phyloP scores from a whole-genome alignment of 345 rosid species.

The Kernera saxatilis region DNA sequence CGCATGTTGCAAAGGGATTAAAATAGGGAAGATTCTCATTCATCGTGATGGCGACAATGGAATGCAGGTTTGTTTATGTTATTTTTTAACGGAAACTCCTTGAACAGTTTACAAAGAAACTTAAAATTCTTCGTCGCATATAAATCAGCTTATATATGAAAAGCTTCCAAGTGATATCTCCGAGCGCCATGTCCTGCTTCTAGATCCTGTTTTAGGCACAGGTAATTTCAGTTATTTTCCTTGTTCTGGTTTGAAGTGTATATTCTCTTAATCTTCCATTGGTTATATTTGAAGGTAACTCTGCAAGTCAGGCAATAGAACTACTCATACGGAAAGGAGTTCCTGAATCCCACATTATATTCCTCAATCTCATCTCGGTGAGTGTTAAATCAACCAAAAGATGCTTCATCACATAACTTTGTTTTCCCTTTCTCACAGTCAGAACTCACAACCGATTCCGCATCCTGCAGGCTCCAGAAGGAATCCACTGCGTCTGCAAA shows the following conservation, averaged over 20 bases:
- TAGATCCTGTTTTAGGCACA: constrained; percentile 94
- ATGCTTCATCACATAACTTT: not conserved
- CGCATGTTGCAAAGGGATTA: constrained; percentile 97
- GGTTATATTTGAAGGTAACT: constrained; percentile 69
- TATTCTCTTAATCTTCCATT: not conserved
- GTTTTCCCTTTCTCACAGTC: not conserved
- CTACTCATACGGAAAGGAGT: constrained; percentile 89
- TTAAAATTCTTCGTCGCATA: not conserved
- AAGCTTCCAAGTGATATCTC: constrained; percentile 95
- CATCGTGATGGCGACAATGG: constrained; percentile 99
- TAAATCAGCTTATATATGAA: constrained; percentile 79
- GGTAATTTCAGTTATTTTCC: constrained; percentile 35
- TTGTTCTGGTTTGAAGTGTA: not conserved
- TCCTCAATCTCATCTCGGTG: constrained; percentile 90
- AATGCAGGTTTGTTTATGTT: constrained; percentile 52
- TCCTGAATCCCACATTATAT: constrained; percentile 93
- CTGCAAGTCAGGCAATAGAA: constrained; percentile 89
- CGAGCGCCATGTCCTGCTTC: constrained; percentile 93
- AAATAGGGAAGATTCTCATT: constrained; percentile 94
- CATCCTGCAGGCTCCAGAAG: constrained; percentile 79
- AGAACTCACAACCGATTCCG: not conserved
- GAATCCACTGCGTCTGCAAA: constrained; percentile 84
- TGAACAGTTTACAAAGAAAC: not conserved
- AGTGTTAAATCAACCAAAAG: constrained; percentile 25
- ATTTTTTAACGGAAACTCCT: not conserved